Percentiles rank a stretch among this genome's conserved stretches.
These are phyloP conservation scores for Intubia oerlemansii DNA, from an alignment of 2,329 filamentous ascomycete species.

Conservation along the genomic window DNA sequence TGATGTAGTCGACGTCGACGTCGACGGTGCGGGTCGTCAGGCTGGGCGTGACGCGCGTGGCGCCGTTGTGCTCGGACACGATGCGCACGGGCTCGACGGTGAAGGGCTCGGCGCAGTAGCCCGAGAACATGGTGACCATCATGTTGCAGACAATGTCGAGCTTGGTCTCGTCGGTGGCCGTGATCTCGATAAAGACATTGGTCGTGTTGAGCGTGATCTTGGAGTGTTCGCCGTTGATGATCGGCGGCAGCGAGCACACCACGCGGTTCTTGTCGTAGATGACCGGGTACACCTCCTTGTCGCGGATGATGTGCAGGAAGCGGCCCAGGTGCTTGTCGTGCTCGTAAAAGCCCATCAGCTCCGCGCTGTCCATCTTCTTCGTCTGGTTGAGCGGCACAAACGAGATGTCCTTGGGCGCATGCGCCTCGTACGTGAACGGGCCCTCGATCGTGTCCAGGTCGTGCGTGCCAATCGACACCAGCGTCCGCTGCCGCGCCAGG, in stretches of 20 bases:
- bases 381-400: constrained; percentile 84
- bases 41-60: constrained; percentile 63
- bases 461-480: constrained; percentile 95
- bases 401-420: constrained; percentile 75
- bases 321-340: constrained; percentile 80
- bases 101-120: constrained; percentile 73
- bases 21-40: constrained; percentile 55
- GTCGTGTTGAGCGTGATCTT: constrained; percentile 84
- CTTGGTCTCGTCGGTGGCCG: constrained; percentile 88
- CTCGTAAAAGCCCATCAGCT: constrained; percentile 91
- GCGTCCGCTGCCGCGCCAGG: constrained; percentile 71
- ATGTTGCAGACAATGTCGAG: constrained; percentile 67
- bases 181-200: constrained; percentile 91
- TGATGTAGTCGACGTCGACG: constrained; percentile 83
- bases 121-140: constrained; percentile 91
- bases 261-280: constrained; percentile 76
- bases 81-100: constrained; percentile 88
- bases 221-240: constrained; percentile 93
- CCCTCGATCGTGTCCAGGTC: constrained; percentile 85
- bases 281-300: constrained; percentile 84
- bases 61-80: constrained; percentile 72
- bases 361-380: constrained; percentile 65
- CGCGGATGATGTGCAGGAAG: constrained; percentile 71
- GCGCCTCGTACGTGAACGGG: constrained; percentile 90
- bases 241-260: constrained; percentile 86